Evolutionary conservation across 1,139 yeast genomes (phyloP).

Genomic region (Kodamaea derodonti): DNA sequence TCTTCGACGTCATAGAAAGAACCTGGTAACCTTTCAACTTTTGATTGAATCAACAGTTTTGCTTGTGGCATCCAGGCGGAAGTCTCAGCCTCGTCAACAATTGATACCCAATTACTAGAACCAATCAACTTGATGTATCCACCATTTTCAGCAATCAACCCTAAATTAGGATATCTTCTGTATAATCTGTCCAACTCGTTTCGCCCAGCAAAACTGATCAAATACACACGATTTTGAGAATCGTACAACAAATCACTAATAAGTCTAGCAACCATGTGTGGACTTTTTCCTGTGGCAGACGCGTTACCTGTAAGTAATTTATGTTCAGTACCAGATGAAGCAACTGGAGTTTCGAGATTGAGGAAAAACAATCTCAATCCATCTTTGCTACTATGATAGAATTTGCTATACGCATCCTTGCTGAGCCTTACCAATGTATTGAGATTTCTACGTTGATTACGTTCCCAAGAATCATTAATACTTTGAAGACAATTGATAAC

Average conservation of each 20-base stretch:
- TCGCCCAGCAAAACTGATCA: conserved; percentile 63
- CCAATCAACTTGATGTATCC: conserved; percentile 61
- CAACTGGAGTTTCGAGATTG: conserved; percentile 46
- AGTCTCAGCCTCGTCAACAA: conserved; percentile 51
- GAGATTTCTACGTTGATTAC: conserved; percentile 36
- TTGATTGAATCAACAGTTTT: conserved; percentile 56
- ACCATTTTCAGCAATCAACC: conserved; percentile 88
- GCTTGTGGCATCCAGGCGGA: conserved; percentile 62
- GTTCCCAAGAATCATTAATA: conserved; percentile 62
- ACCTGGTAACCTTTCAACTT: conserved; percentile 78
- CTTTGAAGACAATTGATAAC: conserved; percentile 53
- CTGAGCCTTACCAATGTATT: conserved; percentile 26
- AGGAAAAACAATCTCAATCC: conserved; percentile 52
- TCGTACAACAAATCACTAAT: conserved; percentile 47
- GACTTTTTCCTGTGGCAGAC: conserved; percentile 24
- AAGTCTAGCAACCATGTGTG: conserved; percentile 37
- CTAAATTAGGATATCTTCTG: conserved; percentile 64
- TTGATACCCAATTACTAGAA: conserved; percentile 59
- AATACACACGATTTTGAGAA: conserved; percentile 61
- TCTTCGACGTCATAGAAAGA: conserved; percentile 71
- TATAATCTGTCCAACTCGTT: conserved; percentile 64
- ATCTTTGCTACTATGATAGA: conserved; percentile 24
- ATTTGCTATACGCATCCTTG: conserved; percentile 30
- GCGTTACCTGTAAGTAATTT: conserved; percentile 8
- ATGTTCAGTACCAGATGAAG: conserved; percentile 18